Conservation (phyloP, 208 protist genomes). For the Polymyxa betae region DNA sequence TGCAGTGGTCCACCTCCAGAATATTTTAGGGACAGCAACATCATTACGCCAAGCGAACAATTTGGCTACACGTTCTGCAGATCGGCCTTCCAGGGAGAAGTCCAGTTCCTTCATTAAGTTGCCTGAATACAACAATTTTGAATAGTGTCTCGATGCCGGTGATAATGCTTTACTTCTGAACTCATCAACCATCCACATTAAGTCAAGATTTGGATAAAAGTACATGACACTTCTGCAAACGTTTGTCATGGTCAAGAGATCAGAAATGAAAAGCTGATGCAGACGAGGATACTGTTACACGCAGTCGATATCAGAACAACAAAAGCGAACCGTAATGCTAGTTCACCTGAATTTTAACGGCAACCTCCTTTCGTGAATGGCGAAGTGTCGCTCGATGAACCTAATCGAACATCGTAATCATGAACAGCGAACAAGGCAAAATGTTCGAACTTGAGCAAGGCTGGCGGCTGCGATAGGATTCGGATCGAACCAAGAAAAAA, state of each 20-base stretch:
- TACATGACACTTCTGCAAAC: background rate
- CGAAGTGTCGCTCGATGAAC: conserved; percentile 15
- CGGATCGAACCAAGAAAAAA: background rate
- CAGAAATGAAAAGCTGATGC: background rate
- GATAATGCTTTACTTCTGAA: background rate
- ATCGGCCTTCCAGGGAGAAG: conserved; percentile 2
- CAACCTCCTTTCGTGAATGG: background rate
- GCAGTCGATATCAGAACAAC: background rate
- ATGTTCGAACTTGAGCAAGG: background rate
- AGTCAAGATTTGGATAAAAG: conserved; percentile 43
- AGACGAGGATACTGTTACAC: conserved; percentile 18
- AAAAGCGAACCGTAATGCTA: background rate
- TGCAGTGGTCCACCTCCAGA: background rate
- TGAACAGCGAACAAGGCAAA: background rate
- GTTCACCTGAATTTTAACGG: conserved; percentile 18
- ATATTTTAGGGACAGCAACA: conserved; percentile 26
- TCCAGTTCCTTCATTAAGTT: conserved; percentile 43
- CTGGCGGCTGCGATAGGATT: background rate
- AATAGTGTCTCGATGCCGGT: background rate
- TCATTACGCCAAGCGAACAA: background rate
- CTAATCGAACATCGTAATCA: background rate
- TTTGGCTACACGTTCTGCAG: conserved; percentile 1
- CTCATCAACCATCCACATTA: conserved; percentile 49
- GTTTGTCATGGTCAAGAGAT: background rate
- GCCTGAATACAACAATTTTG: background rate